Conservation (phyloP, 768 basidiomycete genomes). For the Pleurotus ostreatus region DNA sequence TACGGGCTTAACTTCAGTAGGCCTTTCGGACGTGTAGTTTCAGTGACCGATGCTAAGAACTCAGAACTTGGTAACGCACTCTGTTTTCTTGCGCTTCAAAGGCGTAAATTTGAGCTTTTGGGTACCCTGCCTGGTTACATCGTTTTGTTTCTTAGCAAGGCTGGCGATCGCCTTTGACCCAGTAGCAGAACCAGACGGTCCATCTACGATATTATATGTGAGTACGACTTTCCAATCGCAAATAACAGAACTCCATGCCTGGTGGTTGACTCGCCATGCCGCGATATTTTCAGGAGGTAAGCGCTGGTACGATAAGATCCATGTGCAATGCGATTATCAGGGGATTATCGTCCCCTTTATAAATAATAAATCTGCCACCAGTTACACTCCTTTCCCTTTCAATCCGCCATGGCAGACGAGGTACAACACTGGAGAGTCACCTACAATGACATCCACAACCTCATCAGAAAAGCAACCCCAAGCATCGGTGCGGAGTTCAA, state of each 20-base stretch:
- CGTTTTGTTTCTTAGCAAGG: slow-evolving; percentile 66
- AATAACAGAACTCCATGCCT: slow-evolving; percentile 16
- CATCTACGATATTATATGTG: slow-evolving; percentile 21
- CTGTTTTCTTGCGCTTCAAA: slow-evolving; percentile 62
- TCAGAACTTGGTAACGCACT: slow-evolving; percentile 26
- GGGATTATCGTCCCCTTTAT: slow-evolving; percentile 1
- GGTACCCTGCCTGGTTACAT: slow-evolving; percentile 70
- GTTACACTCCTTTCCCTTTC: slow-evolving; percentile 1
- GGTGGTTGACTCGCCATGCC: slow-evolving; percentile 13
- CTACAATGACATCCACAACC: slow-evolving; percentile 91
- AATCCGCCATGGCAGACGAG: slow-evolving; percentile 31
- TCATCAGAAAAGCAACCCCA: slow-evolving; percentile 64
- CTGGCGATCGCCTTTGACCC: slow-evolving; percentile 68
- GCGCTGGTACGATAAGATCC: background rate
- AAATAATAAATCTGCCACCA: background rate
- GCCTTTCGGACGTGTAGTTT: background rate
- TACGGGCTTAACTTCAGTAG: slow-evolving; percentile 66
- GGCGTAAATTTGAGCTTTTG: slow-evolving; percentile 81
- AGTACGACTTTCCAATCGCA: slow-evolving; percentile 3
- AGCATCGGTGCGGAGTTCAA: slow-evolving; percentile 76
- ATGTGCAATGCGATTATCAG: slow-evolving; percentile 4
- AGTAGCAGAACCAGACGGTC: slow-evolving; percentile 26
- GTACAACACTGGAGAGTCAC: slow-evolving; percentile 68
- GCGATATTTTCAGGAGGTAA: background rate
- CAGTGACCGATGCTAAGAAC: too few relatives aligned